These are phyloP conservation scores for Kluyveromyces sp. DNA, from an alignment of 1,139 yeast species.

Conservation along the genomic window DNA sequence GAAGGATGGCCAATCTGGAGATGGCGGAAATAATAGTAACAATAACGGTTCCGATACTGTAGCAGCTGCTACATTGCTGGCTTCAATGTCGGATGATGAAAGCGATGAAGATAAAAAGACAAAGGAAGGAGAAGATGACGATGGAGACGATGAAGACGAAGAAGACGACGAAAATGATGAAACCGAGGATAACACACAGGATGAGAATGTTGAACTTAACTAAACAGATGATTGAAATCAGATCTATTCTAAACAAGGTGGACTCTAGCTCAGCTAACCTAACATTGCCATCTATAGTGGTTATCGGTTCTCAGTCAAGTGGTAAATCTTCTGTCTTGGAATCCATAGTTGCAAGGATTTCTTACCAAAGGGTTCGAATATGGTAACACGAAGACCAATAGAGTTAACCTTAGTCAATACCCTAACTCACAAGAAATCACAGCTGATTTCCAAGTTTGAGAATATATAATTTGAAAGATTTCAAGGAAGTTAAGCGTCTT, in stretches of 20 bases:
- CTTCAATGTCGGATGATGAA: conserved; percentile 31
- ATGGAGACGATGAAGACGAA: conserved; percentile 29
- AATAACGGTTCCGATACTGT: conserved; percentile 26
- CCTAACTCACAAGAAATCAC: conserved; percentile 65
- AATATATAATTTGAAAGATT: conserved; percentile 74
- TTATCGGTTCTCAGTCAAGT: conserved; percentile 93
- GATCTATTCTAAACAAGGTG: conserved; percentile 67
- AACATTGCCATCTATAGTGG: conserved; percentile 89
- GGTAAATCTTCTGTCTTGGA: conserved; percentile 94
- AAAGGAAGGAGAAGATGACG: conserved; percentile 15
- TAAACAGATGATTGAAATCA: conserved; percentile 92
- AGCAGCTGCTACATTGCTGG: conserved; percentile 34
- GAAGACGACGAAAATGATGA: conserved; percentile 35
- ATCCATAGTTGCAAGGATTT: conserved; percentile 88
- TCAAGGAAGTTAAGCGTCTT: conserved; percentile 77
- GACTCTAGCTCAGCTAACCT: conserved; percentile 68
- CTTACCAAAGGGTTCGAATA: conserved; percentile 86
- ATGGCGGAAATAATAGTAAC: conserved; percentile 23
- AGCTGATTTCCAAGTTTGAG: conserved; percentile 88
- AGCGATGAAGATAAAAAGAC: conserved; percentile 16
- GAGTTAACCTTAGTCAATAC: conserved; percentile 87
- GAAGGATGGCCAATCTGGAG: conserved; percentile 22
- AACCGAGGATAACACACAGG: conserved; percentile 50
- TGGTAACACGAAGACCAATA: conserved; percentile 94
- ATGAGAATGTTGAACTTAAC: conserved; percentile 81